Evolutionary conservation across 805 yeast genomes (phyloP), one percentile per base, ranked within the genome.

Genomic region (Wickerhamomyces pijperi): DNA sequence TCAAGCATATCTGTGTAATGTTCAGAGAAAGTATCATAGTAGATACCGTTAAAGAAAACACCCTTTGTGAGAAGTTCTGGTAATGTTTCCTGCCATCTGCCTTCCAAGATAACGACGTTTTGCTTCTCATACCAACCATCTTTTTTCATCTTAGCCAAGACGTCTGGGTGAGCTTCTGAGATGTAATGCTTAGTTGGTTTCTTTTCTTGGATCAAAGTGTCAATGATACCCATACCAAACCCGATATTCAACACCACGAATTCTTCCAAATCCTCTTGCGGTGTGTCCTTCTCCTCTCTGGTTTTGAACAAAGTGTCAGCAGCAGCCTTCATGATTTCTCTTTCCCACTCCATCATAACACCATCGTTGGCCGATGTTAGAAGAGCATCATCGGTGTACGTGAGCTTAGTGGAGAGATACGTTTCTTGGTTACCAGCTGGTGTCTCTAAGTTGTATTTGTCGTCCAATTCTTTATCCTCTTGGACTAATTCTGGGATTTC

Each of bases 271-370:
- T 55, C 56, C 2, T 54, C 58, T 21, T 42, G 39, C 13, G 19
- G 19, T 12, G 17, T 55, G 44, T 9, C 48, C 38, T n/a, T 39
- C 51, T 49, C 61, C 7, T 51, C 56, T 12, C 61, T 49, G 1
- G 74, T 64, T 36, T 64, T 64, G 54, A 80, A 78, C n/a, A 90
- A 55, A 0, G 90, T 64, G 28, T 82, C 77, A 40, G 94, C 81
- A 1, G 94, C 94, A 14, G 78, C 67, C 38, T 69, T 64, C 97
- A 88, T 88, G 40, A 88, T 65, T 17, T 76, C 73, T 4, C 76
- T 69, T 56, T 88, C 97, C 97, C 97, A 88, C 49, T 81, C 82
- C 97, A 88, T 88, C 97, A 88, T 88, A 3, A 88, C 97, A 15
- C 96, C 97, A 51, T 88, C 97, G 38, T 79, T 64, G 19, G 75